Percentiles rank a stretch among this genome's conserved stretches.
phyloP scores from a whole-genome alignment of 164 flowering plant species.

The Liquidambar formosana region DNA sequence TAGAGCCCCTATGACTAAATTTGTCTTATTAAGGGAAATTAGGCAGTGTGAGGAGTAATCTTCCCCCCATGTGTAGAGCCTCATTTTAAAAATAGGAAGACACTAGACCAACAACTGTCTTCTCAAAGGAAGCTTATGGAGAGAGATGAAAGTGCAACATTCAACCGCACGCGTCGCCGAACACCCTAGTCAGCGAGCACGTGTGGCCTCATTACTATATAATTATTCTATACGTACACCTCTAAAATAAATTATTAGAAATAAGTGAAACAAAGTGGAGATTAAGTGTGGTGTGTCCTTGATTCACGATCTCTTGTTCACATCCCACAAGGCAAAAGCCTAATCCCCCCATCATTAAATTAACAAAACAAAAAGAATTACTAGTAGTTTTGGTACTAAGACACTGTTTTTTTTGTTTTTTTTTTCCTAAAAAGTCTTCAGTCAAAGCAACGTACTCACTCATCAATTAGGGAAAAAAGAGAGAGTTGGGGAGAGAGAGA shows the following conservation, averaged over 20 bases:
- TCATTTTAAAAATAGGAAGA: too few species aligned
- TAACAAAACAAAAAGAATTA: not conserved
- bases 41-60: too few species aligned
- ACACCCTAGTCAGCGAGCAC: constrained; percentile 11
- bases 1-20: too few species aligned
- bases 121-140: too few species aligned
- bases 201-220: constrained; percentile 21
- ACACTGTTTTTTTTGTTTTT: too few species aligned
- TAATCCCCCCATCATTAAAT: constrained; percentile 9
- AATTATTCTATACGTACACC: constrained; percentile 14
- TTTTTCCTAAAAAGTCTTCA: not conserved
- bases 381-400: constrained; percentile 1
- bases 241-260: too few species aligned
- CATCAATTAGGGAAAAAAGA: too few species aligned
- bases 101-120: too few species aligned
- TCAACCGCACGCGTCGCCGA: constrained; percentile 16
- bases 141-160: not conserved
- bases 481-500: too few species aligned
- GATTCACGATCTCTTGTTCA: constrained; percentile 22
- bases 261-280: not conserved
- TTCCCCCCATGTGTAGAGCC: too few species aligned
- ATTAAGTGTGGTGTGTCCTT: constrained; percentile 1
- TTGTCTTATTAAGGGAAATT: too few species aligned
- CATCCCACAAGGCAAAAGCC: constrained; percentile 11
- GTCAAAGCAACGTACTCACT: constrained; percentile 13